Evolutionary conservation across 2,329 filamentous ascomycete genomes (phyloP), one percentile per base, ranked within the genome.

Genomic region (Paecilomyces formosus): DNA sequence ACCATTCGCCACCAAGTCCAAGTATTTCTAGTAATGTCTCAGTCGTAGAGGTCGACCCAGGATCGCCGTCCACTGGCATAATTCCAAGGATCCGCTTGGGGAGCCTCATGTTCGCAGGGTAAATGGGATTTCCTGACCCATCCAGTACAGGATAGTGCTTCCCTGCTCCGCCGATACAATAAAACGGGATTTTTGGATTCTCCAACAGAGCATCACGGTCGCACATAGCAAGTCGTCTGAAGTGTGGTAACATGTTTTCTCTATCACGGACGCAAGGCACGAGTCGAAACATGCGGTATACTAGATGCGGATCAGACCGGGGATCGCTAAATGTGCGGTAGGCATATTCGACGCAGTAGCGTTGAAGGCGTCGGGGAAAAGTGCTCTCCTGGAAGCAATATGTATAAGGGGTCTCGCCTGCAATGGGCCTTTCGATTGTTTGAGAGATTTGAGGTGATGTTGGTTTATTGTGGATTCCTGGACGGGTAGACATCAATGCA

Each of bases 1-100:
- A 89, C 78, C 90, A 94, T 55, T 89, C 84, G 3, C 89, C 89
- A 60, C 88, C 82, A 61, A 87, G 88, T 0, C 85, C 88, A 0
- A 82, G 79, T 7, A 86, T 59, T 4, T 67, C 68, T 18, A 72
- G 62, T n/a, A 67, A 60, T 35, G 73, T 65, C 13, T 70, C 62
- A n/a, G 60, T 13, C 65, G 65, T 1, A 64, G 63, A 15, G 64
- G 62, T 3, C 60, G 61, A 24, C 60, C 55, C 39, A 67, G 26
- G 1, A 22, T 52, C 18, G 26, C 26, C 11, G n/a, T 33, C 39
- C 26, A 58, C 54, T 3, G 53, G 64, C 60, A 70, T 35, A 4
- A 67, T 57, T 6, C 66, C 65, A 18, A 71, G 52, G 3, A 68
- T 62, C 55, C 61, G 63, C 9, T 66, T 62, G 0, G 68, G 66